Percentiles rank a stretch among this genome's conserved stretches.
Conservation (phyloP, 805 yeast genomes). For the Metschnikowia arizonensis region DNA sequence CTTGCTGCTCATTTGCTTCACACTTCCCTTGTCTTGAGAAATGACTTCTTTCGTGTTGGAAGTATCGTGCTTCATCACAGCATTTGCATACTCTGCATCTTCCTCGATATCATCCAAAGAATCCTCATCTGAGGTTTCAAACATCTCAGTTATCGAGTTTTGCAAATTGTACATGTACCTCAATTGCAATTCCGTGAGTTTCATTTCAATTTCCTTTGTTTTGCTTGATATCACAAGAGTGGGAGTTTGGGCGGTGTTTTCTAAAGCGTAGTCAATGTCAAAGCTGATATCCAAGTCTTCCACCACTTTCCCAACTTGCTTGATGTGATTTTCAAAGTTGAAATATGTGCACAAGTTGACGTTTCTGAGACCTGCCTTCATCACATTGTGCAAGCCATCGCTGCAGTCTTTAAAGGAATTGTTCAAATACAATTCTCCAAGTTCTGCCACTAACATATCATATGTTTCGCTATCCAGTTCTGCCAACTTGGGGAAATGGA, state of each 20-base stretch:
- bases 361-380: conserved; percentile 67
- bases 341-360: conserved; percentile 65
- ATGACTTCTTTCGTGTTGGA: not conserved
- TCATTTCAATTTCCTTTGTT: conserved; percentile 58
- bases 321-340: conserved; percentile 38
- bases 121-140: conserved; percentile 39
- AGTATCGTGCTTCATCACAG: conserved; percentile 30
- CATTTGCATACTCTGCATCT: conserved; percentile 66
- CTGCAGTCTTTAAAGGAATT: conserved; percentile 49
- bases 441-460: conserved; percentile 63
- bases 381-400: conserved; percentile 43
- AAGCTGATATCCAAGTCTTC: conserved; percentile 61
- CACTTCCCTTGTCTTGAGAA: not conserved
- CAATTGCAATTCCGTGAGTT: conserved; percentile 71
- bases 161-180: conserved; percentile 52
- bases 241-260: conserved; percentile 38
- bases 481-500: conserved; percentile 66
- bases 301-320: conserved; percentile 60
- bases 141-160: conserved; percentile 52
- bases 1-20: not conserved
- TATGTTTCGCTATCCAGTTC: conserved; percentile 37
- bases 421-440: conserved; percentile 76
- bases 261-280: conserved; percentile 52
- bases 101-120: conserved; percentile 49
- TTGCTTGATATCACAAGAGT: conserved; percentile 50